A percentile compares a stretch with the other conserved stretches of the same genome.
phyloP scores from a whole-genome alignment of 352 stramenopile genomes.

The Pythium myriotylum region DNA sequence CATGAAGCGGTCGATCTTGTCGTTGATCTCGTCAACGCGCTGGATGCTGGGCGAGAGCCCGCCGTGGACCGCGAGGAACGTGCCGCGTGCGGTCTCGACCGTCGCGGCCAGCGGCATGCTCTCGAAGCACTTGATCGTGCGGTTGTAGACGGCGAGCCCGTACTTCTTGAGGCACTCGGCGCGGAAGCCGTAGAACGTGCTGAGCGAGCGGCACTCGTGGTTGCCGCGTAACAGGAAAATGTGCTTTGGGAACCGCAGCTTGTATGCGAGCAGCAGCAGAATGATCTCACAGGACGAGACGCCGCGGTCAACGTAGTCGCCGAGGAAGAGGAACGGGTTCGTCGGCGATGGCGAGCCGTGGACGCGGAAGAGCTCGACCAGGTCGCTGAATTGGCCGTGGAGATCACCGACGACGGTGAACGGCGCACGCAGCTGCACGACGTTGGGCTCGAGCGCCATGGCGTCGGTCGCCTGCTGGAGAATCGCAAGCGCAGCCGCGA shows the following conservation, averaged over 20 bases:
- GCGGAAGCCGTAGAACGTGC: slow-evolving; percentile 99
- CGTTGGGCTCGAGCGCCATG: slow-evolving; percentile 40
- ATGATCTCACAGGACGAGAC: slow-evolving; percentile 95
- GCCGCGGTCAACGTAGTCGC: slow-evolving; percentile 80
- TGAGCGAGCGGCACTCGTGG: slow-evolving; percentile 97
- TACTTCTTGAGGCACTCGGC: slow-evolving; percentile 95
- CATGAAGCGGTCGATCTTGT: slow-evolving; percentile 72
- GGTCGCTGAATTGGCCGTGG: slow-evolving; percentile 97
- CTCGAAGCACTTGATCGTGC: slow-evolving; percentile 84
- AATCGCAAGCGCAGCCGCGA: slow-evolving; percentile 56
- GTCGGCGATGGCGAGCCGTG: slow-evolving; percentile 22
- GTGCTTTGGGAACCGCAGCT: slow-evolving; percentile 97
- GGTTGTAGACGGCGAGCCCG: slow-evolving; percentile 76
- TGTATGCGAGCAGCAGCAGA: slow-evolving; percentile 92
- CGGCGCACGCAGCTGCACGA: slow-evolving; percentile 13
- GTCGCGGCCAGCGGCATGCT: slow-evolving; percentile 73
- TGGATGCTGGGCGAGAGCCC: slow-evolving; percentile 74
- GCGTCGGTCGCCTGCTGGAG: slow-evolving; percentile 58
- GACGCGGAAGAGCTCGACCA: slow-evolving; percentile 64
- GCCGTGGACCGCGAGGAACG: slow-evolving; percentile 73
- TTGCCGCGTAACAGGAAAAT: slow-evolving; percentile 96
- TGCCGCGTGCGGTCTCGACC: slow-evolving; percentile 60
- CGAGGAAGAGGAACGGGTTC: slow-evolving; percentile 96
- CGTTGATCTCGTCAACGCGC: slow-evolving; percentile 77
- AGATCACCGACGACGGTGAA: slow-evolving; percentile 67